These are phyloP conservation scores for Tulasnella sp. DNA, from an alignment of 768 basidiomycete genomes.

Conservation along the genomic window DNA sequence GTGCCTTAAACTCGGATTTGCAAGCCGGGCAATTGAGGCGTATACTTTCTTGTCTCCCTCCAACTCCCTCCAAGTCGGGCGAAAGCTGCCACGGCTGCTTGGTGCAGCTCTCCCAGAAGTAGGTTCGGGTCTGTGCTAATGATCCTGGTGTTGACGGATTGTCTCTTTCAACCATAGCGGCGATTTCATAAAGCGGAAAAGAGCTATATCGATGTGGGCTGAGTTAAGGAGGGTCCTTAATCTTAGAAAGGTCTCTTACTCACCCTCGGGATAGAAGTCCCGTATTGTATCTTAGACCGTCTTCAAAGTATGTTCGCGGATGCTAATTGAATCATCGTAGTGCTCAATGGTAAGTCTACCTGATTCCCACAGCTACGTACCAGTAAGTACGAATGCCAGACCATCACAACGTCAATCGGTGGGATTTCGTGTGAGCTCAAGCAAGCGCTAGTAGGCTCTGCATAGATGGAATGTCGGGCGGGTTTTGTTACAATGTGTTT, in stretches of 20 bases:
- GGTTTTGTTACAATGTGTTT: background rate
- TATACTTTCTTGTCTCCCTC: background rate
- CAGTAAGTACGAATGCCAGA: constrained; percentile 16
- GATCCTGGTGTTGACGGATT: background rate
- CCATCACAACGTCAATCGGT: constrained; percentile 18
- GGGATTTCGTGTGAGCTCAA: background rate
- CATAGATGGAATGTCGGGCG: background rate
- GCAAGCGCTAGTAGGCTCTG: background rate
- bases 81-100: background rate
- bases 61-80: background rate
- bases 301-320: constrained; percentile 17
- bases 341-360: background rate
- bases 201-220: background rate
- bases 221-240: background rate
- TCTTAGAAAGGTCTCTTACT: background rate
- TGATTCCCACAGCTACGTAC: background rate
- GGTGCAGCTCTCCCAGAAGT: constrained; percentile 2
- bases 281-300: constrained; percentile 8
- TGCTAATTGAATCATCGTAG: constrained; percentile 5
- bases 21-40: background rate
- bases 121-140: background rate
- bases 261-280: background rate
- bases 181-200: constrained; percentile 12
- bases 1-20: background rate
- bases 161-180: background rate